Base-by-base conservation (phyloP, 371 early-diverging fungal species). In the Mucor racemosus region DNA sequence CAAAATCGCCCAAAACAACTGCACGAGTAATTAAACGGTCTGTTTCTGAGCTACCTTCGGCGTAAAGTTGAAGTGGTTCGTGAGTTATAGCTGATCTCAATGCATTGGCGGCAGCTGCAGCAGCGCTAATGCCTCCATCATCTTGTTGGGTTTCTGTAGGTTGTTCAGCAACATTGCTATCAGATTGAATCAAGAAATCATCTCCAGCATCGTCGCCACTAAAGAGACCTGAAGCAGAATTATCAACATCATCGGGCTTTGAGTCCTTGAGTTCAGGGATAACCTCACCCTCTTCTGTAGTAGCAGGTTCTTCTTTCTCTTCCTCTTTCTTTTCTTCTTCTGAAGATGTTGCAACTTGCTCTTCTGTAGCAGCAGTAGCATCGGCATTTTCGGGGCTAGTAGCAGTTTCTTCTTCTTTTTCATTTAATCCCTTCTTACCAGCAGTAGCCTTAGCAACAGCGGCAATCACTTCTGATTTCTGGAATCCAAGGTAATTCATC, bases 1-100 rank as follows among this genome's bases (percentile, higher is more conserved):
- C 92, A 74, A 95, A 96, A 75, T 97, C 95, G 62, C 98, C 97
- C 36, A 94, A 73, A 1, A 97, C 83, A 36, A 97, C 75, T 7
- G 94, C 86, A 15, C 88, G 87, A 7, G 94, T 96, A 66, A 98
- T 91, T 63, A 93, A 82, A 94, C 56, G 31, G 5, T 64, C 56
- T n/a, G 31, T 41, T 41, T 56, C 54, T 56, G 4, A 39, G 33
- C 50, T 53, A 10, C 42, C 40, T 19, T 40, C 58, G 9, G 58
- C 39, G 36, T 58, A 58, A 4, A 58, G 58, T 40, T 58, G 36
- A 21, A 58, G 85, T 13, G 91, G 89, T 4, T 74, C 75, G 10
- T 72, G 73, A 54, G 19, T 42, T 21, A 73, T 48, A 26, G 66
- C 62, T 53, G 31, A 31, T 6, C 26, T 53, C 31, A 53, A 13